Evolutionary conservation across 2,329 filamentous ascomycete species (phyloP).

Genomic region (Diaporthe batatas): DNA sequence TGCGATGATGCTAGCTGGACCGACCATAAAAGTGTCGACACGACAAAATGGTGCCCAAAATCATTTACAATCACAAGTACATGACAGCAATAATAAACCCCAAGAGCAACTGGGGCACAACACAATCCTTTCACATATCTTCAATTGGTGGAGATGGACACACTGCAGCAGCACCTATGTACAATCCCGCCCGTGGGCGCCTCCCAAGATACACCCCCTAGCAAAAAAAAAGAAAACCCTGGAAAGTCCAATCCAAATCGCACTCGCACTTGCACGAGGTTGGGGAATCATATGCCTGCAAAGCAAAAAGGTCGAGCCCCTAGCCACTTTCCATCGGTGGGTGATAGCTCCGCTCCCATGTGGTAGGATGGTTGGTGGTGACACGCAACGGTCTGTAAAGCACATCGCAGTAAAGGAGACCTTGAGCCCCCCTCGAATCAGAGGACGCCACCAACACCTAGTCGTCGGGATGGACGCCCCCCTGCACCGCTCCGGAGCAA

Average conservation of each 20-base stretch:
- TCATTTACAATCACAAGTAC: too few species aligned
- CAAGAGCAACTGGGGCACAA: too few species aligned
- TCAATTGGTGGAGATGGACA: not conserved
- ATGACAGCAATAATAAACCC: too few species aligned
- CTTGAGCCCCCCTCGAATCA: not conserved
- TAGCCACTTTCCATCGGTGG: not conserved
- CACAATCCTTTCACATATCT: not conserved
- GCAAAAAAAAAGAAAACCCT: too few species aligned
- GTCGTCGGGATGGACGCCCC: not conserved
- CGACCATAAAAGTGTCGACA: not conserved
- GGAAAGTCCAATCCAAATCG: not conserved
- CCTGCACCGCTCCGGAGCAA: too few species aligned
- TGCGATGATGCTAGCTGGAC: not conserved
- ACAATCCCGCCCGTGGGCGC: not conserved
- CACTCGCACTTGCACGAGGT: not conserved
- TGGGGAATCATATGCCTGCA: not conserved
- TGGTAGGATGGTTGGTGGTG: not conserved
- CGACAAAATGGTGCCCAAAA: too few species aligned
- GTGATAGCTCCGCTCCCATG: not conserved
- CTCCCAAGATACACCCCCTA: not conserved
- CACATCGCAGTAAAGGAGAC: not conserved
- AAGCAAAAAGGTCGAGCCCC: not conserved
- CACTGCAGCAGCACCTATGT: conserved; percentile 2
- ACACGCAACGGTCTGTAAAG: not conserved
- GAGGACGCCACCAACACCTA: not conserved